Evolutionary conservation across 139 green algal genomes (phyloP).

Genomic region (Marvania coccoides): DNA sequence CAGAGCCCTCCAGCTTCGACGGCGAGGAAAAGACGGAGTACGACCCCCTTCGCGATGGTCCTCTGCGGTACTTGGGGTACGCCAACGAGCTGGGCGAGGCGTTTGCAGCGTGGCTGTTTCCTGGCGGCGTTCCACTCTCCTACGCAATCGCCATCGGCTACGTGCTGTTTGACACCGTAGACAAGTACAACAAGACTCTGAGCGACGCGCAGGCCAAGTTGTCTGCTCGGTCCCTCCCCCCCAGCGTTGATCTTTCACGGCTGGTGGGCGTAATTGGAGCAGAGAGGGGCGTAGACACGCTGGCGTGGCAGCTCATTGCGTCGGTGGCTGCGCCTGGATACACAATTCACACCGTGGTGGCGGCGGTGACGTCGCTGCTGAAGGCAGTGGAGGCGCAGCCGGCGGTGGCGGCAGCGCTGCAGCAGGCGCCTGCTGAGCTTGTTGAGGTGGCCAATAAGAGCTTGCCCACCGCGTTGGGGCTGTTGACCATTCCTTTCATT

Average conservation of each 20-base stretch:
- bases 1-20: slow-evolving; percentile 25
- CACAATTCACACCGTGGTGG: slow-evolving; percentile 69
- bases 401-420: neutral
- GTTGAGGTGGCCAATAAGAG: slow-evolving; percentile 40
- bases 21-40: slow-evolving; percentile 41
- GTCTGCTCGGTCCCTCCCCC: neutral
- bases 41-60: slow-evolving; percentile 60
- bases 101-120: slow-evolving; percentile 62
- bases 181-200: slow-evolving; percentile 58
- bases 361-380: slow-evolving; percentile 28
- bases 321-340: slow-evolving; percentile 53
- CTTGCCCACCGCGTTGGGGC: slow-evolving; percentile 42
- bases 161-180: slow-evolving; percentile 60
- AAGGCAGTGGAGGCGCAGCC: slow-evolving; percentile 8
- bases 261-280: slow-evolving; percentile 36
- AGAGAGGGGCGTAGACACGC: slow-evolving; percentile 58
- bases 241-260: neutral
- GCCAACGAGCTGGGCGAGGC: slow-evolving; percentile 70
- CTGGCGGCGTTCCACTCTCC: slow-evolving; percentile 49
- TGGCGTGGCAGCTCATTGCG: slow-evolving; percentile 67
- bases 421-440: neutral
- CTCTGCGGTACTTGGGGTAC: slow-evolving; percentile 68
- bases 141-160: slow-evolving; percentile 68
- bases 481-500: slow-evolving; percentile 65
- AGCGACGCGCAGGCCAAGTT: slow-evolving; percentile 19